Percentiles rank a stretch among this genome's conserved stretches.
These are phyloP conservation scores for Plenodomus lindquistii DNA, from an alignment of 2,329 filamentous ascomycete genomes.

Conservation along the genomic window DNA sequence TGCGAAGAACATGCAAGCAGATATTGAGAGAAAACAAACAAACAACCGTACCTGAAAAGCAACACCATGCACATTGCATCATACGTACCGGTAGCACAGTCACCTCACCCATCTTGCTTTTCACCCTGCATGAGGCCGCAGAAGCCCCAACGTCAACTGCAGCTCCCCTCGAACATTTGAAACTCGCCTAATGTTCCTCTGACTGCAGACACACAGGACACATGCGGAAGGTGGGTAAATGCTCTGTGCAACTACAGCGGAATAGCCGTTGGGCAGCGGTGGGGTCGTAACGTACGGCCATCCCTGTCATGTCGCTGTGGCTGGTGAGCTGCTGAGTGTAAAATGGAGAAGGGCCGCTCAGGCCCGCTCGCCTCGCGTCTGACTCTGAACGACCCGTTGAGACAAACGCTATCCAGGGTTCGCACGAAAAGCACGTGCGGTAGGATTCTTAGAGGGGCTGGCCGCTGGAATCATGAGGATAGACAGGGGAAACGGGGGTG, in stretches of 20 bases:
- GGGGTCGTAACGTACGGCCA: background rate
- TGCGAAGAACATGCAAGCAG: background rate
- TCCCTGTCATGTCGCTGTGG: background rate
- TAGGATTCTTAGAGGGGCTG: background rate
- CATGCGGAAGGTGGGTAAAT: too few relatives aligned
- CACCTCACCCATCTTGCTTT: background rate
- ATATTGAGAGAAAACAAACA: background rate
- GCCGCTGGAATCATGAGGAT: background rate
- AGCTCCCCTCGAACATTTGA: background rate
- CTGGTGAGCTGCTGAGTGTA: background rate
- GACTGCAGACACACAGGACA: background rate
- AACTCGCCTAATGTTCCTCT: background rate
- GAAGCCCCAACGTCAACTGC: background rate
- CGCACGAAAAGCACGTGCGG: background rate
- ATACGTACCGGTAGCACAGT: background rate
- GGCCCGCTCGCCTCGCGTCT: background rate
- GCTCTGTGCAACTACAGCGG: background rate
- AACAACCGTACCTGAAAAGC: background rate
- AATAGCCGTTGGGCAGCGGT: background rate
- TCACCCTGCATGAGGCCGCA: background rate
- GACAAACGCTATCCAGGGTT: background rate
- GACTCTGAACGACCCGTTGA: background rate
- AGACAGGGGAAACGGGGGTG: background rate
- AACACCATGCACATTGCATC: background rate
- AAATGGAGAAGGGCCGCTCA: background rate